These are phyloP conservation scores for Saturnispora ahearnii DNA, from an alignment of 805 yeast genomes.

Conservation along the genomic window DNA sequence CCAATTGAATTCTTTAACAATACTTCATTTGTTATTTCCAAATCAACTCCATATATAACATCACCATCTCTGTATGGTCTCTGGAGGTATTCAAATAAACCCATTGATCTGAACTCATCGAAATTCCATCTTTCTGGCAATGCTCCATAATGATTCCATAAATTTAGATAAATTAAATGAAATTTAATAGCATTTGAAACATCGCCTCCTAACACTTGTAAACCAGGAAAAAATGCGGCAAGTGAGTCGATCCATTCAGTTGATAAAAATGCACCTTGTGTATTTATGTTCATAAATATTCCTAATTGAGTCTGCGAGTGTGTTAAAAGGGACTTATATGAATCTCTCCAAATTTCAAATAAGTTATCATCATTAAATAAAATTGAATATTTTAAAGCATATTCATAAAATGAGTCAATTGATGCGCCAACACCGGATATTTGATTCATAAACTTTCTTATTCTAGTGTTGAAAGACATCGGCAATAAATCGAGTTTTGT, in stretches of 20 bases:
- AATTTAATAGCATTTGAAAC: constrained; percentile 51
- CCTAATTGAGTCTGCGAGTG: constrained; percentile 34
- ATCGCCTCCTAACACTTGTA: constrained; percentile 73
- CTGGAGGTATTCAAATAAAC: constrained; percentile 9
- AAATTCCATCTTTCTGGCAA: constrained; percentile 86
- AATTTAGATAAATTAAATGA: constrained; percentile 56
- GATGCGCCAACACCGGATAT: constrained; percentile 85
- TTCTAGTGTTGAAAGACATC: constrained; percentile 51
- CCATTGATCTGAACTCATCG: constrained; percentile 17
- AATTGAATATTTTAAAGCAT: constrained; percentile 69
- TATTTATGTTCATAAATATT: constrained; percentile 44
- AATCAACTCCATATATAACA: constrained; percentile 16
- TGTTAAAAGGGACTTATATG: constrained; percentile 50
- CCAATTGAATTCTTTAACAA: constrained; percentile 33
- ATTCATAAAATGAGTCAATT: constrained; percentile 84
- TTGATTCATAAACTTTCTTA: constrained; percentile 41
- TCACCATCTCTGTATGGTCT: constrained; percentile 16
- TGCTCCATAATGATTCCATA: constrained; percentile 74
- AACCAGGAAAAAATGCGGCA: constrained; percentile 83
- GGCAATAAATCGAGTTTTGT: constrained; percentile 60
- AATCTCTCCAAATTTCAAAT: constrained; percentile 45
- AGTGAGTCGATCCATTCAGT: constrained; percentile 77
- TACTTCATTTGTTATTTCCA: constrained; percentile 18
- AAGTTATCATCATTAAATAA: constrained; percentile 55
- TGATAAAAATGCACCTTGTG: constrained; percentile 38